Evolutionary conservation across 192 early-diverging fungal genomes (phyloP), one percentile per base, ranked within the genome.

Genomic region (Linnemannia schmuckeri): DNA sequence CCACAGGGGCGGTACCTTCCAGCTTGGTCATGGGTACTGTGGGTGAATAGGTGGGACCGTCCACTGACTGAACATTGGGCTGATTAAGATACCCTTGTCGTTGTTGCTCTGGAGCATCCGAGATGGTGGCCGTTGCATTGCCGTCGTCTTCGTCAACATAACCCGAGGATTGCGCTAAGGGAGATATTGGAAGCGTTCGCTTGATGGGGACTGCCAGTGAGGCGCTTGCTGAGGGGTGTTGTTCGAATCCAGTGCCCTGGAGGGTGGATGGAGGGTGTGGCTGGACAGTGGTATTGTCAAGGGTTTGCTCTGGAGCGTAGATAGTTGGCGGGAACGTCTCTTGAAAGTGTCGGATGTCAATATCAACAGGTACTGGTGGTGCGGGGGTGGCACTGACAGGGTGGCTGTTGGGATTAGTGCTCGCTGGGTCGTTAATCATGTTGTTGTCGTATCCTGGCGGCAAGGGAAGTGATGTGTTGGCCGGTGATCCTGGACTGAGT

Each of bases 131-230:
- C 9, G 57, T 75, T 38, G 17, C 61, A 13, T 75, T 40, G 12
- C 71, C 68, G 13, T 80, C 75, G 4, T 72, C 75, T 18, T 70
- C 55, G 40, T 69, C 40, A n/a, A 35, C n/a, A 33, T 66, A 66
- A 33, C 61, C 33, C 61, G 75, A 72, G 7, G n/a, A 54, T 3
- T 73, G 68, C 6, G 83, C 83, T 4, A 86, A 71, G 24, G 83
- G 83, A 35, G 83, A 86, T 30, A 86, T 86, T 24, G 83, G 83
- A 2, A 86, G 54, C 10, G 72, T 86, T n/a, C 83, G 41, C 42
- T 77, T 79, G 49, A 72, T 66, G 10, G 70, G 12, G 40, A 13
- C 41, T 6, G 38, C 40, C 6, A 33, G 1, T 20, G 42, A 44
- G 17, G 22, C 46, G 30, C 42, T 27, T 33, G 22, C 27, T 27